These are phyloP conservation scores for Pseudonitzschia delicatissima DNA, from an alignment of 108 stramenopile species.

Conservation along the genomic window DNA sequence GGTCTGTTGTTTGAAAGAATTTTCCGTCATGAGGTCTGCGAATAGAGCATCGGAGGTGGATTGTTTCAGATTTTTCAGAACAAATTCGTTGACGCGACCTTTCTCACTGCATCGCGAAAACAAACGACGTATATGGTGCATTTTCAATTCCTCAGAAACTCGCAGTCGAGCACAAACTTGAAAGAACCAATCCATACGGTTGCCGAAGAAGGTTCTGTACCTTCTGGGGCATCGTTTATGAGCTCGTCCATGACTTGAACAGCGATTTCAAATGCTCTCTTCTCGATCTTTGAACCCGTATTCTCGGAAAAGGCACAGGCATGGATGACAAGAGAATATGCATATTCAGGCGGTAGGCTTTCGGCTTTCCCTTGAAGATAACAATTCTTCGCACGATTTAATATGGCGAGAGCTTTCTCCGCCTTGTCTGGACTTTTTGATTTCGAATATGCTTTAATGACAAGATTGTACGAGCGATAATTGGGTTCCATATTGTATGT, in stretches of 20 bases:
- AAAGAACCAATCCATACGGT: slow-evolving; percentile 70
- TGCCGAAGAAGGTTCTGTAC: slow-evolving; percentile 28
- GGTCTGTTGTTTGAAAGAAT: too few relatives aligned
- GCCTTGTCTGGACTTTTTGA: slow-evolving; percentile 46
- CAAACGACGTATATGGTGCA: slow-evolving; percentile 32
- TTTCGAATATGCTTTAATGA: slow-evolving; percentile 57
- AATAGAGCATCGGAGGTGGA: slow-evolving; percentile 29
- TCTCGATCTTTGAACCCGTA: slow-evolving; percentile 31
- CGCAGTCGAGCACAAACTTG: slow-evolving; percentile 65
- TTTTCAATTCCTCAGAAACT: slow-evolving; percentile 37
- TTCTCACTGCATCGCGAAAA: slow-evolving; percentile 50
- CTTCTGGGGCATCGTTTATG: slow-evolving; percentile 16
- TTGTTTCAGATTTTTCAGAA: slow-evolving; percentile 50
- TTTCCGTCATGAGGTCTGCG: slow-evolving; percentile 6
- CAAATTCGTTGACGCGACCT: slow-evolving; percentile 67
- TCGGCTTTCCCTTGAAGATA: slow-evolving; percentile 40
- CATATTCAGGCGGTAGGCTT: slow-evolving; percentile 39
- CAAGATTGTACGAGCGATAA: slow-evolving; percentile 48
- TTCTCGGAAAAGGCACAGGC: slow-evolving; percentile 61
- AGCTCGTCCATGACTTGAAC: slow-evolving; percentile 43
- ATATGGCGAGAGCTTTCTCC: slow-evolving; percentile 43
- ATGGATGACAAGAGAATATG: slow-evolving; percentile 68
- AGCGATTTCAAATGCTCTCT: slow-evolving; percentile 60
- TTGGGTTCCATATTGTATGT: slow-evolving; percentile 38
- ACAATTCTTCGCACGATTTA: slow-evolving; percentile 52